These are phyloP conservation scores for Aureobasidium uvarum DNA, from an alignment of 2,329 filamentous ascomycete genomes.

Conservation along the genomic window DNA sequence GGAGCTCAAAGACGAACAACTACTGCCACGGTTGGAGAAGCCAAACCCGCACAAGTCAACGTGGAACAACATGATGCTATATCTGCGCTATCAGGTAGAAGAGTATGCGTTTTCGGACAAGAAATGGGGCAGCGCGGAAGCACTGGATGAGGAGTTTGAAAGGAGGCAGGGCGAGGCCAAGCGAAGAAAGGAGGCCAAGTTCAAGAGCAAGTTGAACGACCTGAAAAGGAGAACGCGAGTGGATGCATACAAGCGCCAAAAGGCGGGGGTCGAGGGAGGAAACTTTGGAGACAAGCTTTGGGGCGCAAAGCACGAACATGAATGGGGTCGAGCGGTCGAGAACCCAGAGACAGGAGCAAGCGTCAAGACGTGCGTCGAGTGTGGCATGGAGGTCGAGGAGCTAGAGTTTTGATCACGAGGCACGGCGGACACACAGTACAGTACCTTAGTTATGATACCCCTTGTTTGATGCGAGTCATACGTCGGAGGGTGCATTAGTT, in stretches of 20 bases:
- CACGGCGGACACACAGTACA: neutral
- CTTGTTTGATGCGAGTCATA: neutral
- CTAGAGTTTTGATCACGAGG: slow-evolving; percentile 54
- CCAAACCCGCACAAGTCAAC: slow-evolving; percentile 95
- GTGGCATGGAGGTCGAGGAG: slow-evolving; percentile 67
- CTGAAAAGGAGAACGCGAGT: slow-evolving; percentile 91
- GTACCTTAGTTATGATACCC: slow-evolving; percentile 30
- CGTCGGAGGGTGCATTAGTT: too few relatives aligned
- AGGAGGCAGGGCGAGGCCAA: slow-evolving; percentile 76
- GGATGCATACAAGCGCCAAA: slow-evolving; percentile 77
- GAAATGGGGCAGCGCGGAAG: slow-evolving; percentile 89
- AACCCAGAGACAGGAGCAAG: slow-evolving; percentile 67
- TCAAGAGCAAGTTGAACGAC: slow-evolving; percentile 82
- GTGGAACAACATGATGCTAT: slow-evolving; percentile 99
- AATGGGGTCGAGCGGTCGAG: slow-evolving; percentile 66
- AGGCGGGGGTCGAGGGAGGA: slow-evolving; percentile 51
- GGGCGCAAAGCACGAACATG: slow-evolving; percentile 77
- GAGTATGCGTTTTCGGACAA: slow-evolving; percentile 78
- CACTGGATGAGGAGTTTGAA: slow-evolving; percentile 84
- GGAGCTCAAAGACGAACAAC: slow-evolving; percentile 82
- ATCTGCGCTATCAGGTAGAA: slow-evolving; percentile 88
- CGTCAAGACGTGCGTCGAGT: slow-evolving; percentile 69
- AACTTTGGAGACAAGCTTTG: slow-evolving; percentile 73
- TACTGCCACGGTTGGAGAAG: slow-evolving; percentile 81
- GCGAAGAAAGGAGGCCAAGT: slow-evolving; percentile 82